Conservation (phyloP, 805 yeast genomes). For the Kurtzmaniella fragi region DNA sequence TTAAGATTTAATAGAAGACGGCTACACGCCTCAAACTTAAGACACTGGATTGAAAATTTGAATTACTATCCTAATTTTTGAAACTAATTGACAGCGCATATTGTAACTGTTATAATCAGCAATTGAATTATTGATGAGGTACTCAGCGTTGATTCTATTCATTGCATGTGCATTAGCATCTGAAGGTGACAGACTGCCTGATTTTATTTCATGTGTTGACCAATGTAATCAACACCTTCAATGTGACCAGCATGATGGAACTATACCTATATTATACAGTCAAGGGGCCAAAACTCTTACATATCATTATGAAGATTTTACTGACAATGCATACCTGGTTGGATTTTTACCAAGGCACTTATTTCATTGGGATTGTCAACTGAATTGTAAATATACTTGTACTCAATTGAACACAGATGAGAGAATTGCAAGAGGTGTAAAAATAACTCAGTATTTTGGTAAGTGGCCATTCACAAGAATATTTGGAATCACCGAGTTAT, state of each 20-base stretch:
- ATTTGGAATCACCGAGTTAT: conserved; percentile 32
- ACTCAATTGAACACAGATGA: conserved; percentile 26
- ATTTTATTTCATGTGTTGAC: conserved; percentile 18
- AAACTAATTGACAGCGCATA: too few species aligned
- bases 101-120: too few species aligned
- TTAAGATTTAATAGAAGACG: too few species aligned
- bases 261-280: not conserved
- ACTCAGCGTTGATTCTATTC: too few species aligned
- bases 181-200: conserved; percentile 29
- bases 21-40: too few species aligned
- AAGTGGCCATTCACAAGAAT: conserved; percentile 40
- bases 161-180: conserved; percentile 12
- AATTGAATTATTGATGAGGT: too few species aligned
- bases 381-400: conserved; percentile 37
- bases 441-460: conserved; percentile 37
- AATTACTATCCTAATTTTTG: too few species aligned
- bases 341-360: conserved; percentile 13
- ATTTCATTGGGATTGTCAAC: conserved; percentile 30
- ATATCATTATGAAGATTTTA: conserved; percentile 7
- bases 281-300: not conserved
- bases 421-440: conserved; percentile 13
- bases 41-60: too few species aligned
- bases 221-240: conserved; percentile 15
- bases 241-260: conserved; percentile 2
- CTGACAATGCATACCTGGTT: conserved; percentile 6